Conservation (phyloP, 176 grass and related monocot species). For the Puya raimondii region DNA sequence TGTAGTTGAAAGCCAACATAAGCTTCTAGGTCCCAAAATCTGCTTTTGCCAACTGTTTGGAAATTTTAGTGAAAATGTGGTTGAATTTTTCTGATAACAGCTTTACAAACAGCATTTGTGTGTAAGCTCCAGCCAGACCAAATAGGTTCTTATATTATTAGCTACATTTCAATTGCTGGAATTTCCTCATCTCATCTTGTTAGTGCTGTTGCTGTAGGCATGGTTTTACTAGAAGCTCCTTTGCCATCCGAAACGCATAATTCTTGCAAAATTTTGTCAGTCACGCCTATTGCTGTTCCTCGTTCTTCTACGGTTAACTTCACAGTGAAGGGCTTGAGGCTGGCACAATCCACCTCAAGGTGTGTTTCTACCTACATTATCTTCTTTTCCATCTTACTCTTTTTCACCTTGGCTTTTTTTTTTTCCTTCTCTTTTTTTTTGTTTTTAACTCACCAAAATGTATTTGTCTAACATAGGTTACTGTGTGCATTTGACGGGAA, state of each 20-base stretch:
- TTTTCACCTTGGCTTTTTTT: too few species aligned
- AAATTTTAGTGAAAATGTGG: too few species aligned
- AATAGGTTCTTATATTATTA: too few species aligned
- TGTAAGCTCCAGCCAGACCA: too few species aligned
- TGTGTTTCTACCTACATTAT: slow-evolving; percentile 20
- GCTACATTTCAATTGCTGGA: too few species aligned
- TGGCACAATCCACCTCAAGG: slow-evolving; percentile 56
- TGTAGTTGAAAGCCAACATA: too few species aligned
- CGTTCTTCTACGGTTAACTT: slow-evolving; percentile 49
- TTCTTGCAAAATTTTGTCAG: slow-evolving; percentile 62
- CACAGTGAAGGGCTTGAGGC: slow-evolving; percentile 65
- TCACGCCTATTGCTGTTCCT: slow-evolving; percentile 74
- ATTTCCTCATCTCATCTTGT: neutral
- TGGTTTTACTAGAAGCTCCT: slow-evolving; percentile 65
- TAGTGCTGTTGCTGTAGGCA: slow-evolving; percentile 38
- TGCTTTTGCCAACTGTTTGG: too few species aligned
- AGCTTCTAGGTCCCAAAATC: too few species aligned
- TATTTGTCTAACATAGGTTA: slow-evolving; percentile 36
- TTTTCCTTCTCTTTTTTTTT: neutral
- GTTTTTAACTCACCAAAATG: neutral
- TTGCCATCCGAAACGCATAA: slow-evolving; percentile 38
- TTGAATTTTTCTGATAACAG: too few species aligned
- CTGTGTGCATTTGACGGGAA: slow-evolving; percentile 78
- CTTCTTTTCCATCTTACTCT: neutral
- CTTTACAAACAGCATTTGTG: too few species aligned